phyloP scores from a whole-genome alignment of 257 asterid species.

The Nicotiana otophora region DNA sequence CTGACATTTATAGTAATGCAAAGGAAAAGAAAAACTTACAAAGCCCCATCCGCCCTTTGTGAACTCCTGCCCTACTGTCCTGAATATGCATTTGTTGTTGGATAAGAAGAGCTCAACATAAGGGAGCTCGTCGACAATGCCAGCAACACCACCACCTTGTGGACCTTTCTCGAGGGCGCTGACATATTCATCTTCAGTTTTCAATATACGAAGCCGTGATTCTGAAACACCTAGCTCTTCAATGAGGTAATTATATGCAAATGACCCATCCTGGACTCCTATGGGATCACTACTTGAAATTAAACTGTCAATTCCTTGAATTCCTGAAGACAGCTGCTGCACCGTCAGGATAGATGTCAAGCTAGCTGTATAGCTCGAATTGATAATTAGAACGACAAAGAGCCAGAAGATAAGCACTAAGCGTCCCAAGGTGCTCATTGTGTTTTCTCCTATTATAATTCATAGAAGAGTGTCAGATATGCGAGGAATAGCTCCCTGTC shows the following conservation, averaged over 20 bases:
- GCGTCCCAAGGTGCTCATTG: conserved; percentile 88
- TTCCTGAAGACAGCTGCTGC: conserved; percentile 66
- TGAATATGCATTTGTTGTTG: conserved; percentile 60
- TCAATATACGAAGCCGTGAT: conserved; percentile 60
- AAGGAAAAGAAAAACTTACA: conserved; percentile 41
- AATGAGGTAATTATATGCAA: conserved; percentile 61
- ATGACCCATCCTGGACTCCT: conserved; percentile 89
- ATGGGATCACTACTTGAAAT: conserved; percentile 61
- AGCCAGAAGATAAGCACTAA: conserved; percentile 83
- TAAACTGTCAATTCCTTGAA: conserved; percentile 77
- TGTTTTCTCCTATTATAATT: conserved; percentile 68
- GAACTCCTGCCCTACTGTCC: conserved; percentile 75
- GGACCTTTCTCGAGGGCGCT: conserved; percentile 59
- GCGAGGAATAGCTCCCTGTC: background rate
- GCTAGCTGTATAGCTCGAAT: conserved; percentile 97
- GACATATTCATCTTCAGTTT: conserved; percentile 55
- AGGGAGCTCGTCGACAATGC: conserved; percentile 90
- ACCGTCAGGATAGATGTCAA: conserved; percentile 95
- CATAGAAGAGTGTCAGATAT: background rate
- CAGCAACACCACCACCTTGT: conserved; percentile 72
- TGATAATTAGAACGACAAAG: conserved; percentile 85
- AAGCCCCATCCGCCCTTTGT: conserved; percentile 96
- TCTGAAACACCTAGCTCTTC: conserved; percentile 54
- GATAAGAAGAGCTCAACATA: conserved; percentile 66
- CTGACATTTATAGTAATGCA: background rate